A percentile compares a stretch with the other conserved stretches of the same genome.
phyloP scores from a whole-genome alignment of 1,284 basidiomycete genomes.

The Apiotrichum porosum region DNA sequence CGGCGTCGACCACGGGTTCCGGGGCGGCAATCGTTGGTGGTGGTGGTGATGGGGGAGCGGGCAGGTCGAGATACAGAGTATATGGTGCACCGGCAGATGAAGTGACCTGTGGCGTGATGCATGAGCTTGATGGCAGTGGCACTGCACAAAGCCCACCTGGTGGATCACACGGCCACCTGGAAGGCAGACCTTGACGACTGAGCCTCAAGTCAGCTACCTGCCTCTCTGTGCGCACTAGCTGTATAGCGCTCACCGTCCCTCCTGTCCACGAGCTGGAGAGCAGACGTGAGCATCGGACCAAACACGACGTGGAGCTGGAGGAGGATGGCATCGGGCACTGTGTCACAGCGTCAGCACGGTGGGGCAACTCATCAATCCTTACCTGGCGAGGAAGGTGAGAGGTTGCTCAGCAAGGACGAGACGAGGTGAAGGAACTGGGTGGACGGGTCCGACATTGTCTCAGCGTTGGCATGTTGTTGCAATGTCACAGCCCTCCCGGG shows the following conservation, averaged over 20 bases:
- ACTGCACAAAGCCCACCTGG: constrained; percentile 21
- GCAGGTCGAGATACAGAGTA: constrained; percentile 30
- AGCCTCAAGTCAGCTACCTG: constrained; percentile 1
- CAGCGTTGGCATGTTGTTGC: no score
- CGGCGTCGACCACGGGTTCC: neutral
- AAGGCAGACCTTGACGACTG: constrained; percentile 28
- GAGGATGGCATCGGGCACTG: constrained; percentile 26
- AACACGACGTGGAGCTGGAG: constrained; percentile 38
- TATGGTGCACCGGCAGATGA: constrained; percentile 37
- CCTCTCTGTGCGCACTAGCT: neutral
- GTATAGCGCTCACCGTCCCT: constrained; percentile 31
- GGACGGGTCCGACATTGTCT: no score
- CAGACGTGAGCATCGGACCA: constrained; percentile 39
- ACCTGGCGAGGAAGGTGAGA: no score
- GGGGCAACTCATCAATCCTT: no score
- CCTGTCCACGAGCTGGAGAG: constrained; percentile 40
- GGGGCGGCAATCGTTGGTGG: no score
- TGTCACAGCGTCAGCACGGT: no score
- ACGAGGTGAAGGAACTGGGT: no score
- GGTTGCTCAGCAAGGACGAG: no score
- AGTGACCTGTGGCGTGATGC: constrained; percentile 31
- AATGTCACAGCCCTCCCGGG: no score
- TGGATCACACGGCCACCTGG: constrained; percentile 26
- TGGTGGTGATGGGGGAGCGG: neutral
- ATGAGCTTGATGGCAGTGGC: no score